A percentile compares a stretch with the other conserved stretches of the same genome.
phyloP scores from a whole-genome alignment of 345 rosid genomes.

The Moricandia moricandioides region DNA sequence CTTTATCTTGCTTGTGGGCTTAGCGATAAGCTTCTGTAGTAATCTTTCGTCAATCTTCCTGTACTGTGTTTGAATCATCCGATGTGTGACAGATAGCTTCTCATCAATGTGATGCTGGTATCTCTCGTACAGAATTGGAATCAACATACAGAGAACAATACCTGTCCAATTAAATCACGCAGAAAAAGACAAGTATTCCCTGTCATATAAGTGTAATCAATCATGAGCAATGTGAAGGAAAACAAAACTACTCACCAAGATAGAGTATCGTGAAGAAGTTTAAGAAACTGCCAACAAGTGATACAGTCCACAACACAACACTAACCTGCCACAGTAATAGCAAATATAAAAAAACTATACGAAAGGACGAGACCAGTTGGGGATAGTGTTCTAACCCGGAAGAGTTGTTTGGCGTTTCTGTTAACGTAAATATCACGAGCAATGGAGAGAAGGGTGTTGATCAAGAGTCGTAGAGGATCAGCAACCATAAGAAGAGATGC shows the following conservation, averaged over 20 bases:
- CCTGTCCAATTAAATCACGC: conserved; percentile 45
- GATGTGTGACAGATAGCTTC: conserved; percentile 49
- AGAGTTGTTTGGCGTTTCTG: conserved; percentile 55
- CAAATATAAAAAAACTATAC: not conserved
- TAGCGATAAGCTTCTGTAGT: conserved; percentile 47
- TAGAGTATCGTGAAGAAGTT: conserved; percentile 74
- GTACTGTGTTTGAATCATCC: conserved; percentile 53
- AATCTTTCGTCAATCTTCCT: conserved; percentile 54
- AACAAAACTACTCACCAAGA: conserved; percentile 53
- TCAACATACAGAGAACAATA: conserved; percentile 60
- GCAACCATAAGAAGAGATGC: conserved; percentile 48
- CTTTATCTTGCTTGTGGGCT: conserved; percentile 55
- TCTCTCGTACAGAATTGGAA: conserved; percentile 67
- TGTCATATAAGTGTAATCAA: not conserved
- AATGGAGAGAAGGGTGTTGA: conserved; percentile 47
- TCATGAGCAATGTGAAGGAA: not conserved
- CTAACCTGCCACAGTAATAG: conserved; percentile 54
- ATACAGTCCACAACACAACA: conserved; percentile 54
- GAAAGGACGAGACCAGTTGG: not conserved
- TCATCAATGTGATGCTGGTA: conserved; percentile 67
- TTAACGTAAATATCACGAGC: conserved; percentile 66
- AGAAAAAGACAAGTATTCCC: not conserved
- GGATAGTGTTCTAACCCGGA: conserved; percentile 48
- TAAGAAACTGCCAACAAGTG: conserved; percentile 61
- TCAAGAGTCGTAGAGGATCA: conserved; percentile 42